Conservation (phyloP, 768 basidiomycete genomes). For the Rhodotorula toruloides region DNA sequence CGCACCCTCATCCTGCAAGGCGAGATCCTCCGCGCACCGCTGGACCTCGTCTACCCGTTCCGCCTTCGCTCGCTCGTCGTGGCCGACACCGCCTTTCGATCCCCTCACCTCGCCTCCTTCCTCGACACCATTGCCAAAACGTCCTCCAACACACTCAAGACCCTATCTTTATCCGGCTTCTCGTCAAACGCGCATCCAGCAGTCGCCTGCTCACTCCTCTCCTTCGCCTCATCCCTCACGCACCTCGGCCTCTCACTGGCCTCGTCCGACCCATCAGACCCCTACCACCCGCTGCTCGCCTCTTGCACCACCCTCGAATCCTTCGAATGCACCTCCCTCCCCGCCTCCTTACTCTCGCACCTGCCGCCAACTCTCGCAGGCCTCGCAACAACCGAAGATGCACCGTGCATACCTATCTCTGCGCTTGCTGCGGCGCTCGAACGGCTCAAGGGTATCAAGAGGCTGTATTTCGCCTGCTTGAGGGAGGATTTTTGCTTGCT, state of each 20-base stretch:
- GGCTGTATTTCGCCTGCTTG: constrained; percentile 6
- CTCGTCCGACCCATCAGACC: neutral
- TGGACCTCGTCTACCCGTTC: constrained; percentile 1
- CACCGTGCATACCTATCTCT: neutral
- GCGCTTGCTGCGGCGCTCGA: neutral
- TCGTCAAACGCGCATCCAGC: neutral
- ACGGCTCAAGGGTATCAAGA: neutral
- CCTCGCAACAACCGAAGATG: constrained; percentile 19
- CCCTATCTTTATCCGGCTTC: constrained; percentile 9
- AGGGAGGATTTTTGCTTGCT: neutral
- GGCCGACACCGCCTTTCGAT: constrained; percentile 4
- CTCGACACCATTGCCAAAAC: neutral
- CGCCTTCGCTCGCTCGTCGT: constrained; percentile 11
- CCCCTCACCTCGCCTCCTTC: constrained; percentile 8
- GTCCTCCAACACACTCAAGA: neutral
- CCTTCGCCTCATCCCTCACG: neutral
- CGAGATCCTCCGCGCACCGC: neutral
- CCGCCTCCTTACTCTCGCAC: constrained; percentile 2
- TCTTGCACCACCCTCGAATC: neutral
- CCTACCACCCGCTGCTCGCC: constrained; percentile 5
- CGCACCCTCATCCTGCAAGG: constrained; percentile 2
- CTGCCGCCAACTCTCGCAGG: neutral
- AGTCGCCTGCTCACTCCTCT: constrained; percentile 12
- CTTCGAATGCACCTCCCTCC: constrained; percentile 28
- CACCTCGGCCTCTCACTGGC: constrained; percentile 19